These are phyloP conservation scores for Grosmannia penicillata DNA, from an alignment of 2,329 filamentous ascomycete species.

Conservation along the genomic window DNA sequence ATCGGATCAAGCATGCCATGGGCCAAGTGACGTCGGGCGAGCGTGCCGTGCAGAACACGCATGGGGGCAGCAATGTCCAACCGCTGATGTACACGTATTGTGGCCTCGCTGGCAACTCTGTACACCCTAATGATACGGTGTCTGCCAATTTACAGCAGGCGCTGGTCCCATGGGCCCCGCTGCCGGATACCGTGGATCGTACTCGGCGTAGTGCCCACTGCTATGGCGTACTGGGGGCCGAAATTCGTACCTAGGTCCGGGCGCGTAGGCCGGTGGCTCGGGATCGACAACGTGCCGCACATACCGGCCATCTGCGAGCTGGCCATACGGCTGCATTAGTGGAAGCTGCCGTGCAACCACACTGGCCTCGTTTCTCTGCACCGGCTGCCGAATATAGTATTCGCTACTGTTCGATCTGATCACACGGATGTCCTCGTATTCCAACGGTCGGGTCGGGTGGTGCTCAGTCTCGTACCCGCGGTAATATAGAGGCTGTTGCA, in stretches of 20 bases:
- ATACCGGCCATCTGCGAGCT: not conserved
- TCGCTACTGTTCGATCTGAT: slow-evolving; percentile 28
- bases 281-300: not conserved
- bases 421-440: slow-evolving; percentile 31
- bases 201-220: slow-evolving; percentile 22
- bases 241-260: too few species aligned
- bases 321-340: not conserved
- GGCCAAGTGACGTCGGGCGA: too few species aligned
- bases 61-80: too few species aligned
- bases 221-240: slow-evolving; percentile 1
- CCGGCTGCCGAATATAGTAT: slow-evolving; percentile 29
- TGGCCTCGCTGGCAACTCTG: too few species aligned
- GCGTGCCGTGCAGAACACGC: too few species aligned
- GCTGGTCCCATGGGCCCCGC: slow-evolving; percentile 11
- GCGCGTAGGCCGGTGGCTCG: not conserved
- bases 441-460: slow-evolving; percentile 14
- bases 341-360: too few species aligned
- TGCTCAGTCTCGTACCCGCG: slow-evolving; percentile 17
- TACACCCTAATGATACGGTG: slow-evolving; percentile 8
- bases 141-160: slow-evolving; percentile 3
- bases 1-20: too few species aligned
- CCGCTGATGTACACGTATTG: too few species aligned
- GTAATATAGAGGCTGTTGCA: slow-evolving; percentile 16
- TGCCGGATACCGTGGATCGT: slow-evolving; percentile 26
- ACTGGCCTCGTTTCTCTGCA: slow-evolving; percentile 9